These are phyloP conservation scores for Blumeria graminis DNA, from an alignment of 2,329 filamentous ascomycete genomes.

Conservation along the genomic window DNA sequence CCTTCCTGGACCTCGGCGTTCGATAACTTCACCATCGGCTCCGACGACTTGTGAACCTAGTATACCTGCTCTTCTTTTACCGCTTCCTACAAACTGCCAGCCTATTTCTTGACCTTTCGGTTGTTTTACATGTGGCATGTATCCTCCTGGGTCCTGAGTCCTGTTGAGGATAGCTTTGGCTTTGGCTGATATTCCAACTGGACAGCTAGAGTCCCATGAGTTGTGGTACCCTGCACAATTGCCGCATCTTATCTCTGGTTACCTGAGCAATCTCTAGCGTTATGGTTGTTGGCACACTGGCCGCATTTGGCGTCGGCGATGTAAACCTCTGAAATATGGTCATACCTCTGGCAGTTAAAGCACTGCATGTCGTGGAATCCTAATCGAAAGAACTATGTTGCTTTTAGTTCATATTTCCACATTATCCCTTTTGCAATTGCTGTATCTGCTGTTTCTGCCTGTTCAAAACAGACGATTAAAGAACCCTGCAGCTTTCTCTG, in stretches of 20 bases:
- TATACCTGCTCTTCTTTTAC: background rate
- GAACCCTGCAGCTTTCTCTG: background rate
- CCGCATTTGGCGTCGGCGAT: background rate
- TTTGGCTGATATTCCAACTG: background rate
- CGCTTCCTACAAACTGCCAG: background rate
- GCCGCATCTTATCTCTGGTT: background rate
- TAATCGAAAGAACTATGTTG: background rate
- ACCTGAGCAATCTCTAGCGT: background rate
- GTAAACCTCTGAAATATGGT: background rate
- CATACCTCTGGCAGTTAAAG: background rate
- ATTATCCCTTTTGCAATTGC: background rate
- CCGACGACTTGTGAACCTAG: background rate
- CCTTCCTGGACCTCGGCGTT: too few relatives aligned
- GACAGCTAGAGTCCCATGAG: background rate
- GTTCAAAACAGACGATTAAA: background rate
- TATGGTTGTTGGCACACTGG: background rate
- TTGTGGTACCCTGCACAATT: background rate
- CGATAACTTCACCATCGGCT: background rate
- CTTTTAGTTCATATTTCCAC: background rate
- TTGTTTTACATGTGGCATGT: background rate
- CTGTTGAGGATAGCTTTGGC: background rate
- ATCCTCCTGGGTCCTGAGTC: background rate
- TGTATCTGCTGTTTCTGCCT: background rate
- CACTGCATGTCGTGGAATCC: background rate
- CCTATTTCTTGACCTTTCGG: background rate